Evolutionary conservation across 768 basidiomycete genomes (phyloP).

Genomic region (Mycena epipterygia): DNA sequence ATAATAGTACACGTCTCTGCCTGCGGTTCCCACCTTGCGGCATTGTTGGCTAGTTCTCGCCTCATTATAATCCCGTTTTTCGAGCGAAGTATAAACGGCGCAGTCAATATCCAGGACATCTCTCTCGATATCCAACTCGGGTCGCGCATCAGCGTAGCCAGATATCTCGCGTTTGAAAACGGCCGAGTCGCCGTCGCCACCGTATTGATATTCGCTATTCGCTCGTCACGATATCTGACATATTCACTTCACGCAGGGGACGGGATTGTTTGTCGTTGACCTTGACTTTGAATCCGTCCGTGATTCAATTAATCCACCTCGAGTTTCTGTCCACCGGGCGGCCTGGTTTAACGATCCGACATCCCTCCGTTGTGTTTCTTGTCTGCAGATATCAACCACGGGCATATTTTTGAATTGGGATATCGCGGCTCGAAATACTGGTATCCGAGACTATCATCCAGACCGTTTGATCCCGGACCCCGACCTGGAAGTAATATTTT

Average conservation of each 20-base stretch:
- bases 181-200: slow-evolving; percentile 31
- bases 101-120: slow-evolving; percentile 31
- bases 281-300: slow-evolving; percentile 22
- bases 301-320: neutral
- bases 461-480: slow-evolving; percentile 12
- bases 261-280: slow-evolving; percentile 29
- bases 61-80: slow-evolving; percentile 60
- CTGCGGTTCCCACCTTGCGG: slow-evolving; percentile 63
- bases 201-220: neutral
- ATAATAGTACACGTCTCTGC: slow-evolving; percentile 60
- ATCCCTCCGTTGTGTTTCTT: slow-evolving; percentile 4
- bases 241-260: slow-evolving; percentile 2
- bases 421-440: neutral
- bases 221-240: neutral
- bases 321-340: slow-evolving; percentile 12
- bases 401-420: slow-evolving; percentile 32
- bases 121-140: slow-evolving; percentile 34
- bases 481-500: neutral
- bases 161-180: slow-evolving; percentile 33
- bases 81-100: slow-evolving; percentile 49
- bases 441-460: neutral
- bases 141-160: slow-evolving; percentile 8
- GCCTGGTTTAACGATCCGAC: slow-evolving; percentile 29
- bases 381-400: slow-evolving; percentile 30
- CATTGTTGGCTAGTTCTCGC: slow-evolving; percentile 53